phyloP scores from a whole-genome alignment of 2,329 filamentous ascomycete species.

The Ampelomyces quisqualis region DNA sequence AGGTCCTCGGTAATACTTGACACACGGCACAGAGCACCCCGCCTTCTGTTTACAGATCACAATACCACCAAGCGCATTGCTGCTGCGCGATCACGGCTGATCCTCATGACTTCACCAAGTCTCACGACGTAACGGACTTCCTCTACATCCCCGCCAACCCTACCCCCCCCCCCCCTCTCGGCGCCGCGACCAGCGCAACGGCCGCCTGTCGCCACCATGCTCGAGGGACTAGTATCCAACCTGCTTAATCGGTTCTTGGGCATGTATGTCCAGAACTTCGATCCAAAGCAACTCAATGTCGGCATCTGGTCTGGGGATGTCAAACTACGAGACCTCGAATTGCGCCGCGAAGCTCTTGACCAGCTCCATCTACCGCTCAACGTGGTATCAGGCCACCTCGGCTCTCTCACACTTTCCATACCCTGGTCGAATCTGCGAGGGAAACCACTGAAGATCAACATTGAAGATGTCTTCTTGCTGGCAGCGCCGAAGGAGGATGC shows the following conservation, averaged over 20 bases:
- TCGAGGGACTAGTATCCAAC: constrained; percentile 95
- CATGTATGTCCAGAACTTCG: constrained; percentile 99
- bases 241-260: constrained; percentile 98
- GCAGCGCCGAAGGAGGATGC: constrained; percentile 95
- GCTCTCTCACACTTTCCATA: constrained; percentile 86
- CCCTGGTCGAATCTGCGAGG: constrained; percentile 97
- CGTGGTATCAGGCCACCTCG: constrained; percentile 91
- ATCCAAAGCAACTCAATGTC: constrained; percentile 95
- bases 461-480: constrained; percentile 94
- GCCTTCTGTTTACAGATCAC: constrained; percentile 28
- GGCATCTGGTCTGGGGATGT: constrained; percentile 99
- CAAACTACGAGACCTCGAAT: constrained; percentile 86
- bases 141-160: constrained; percentile 20
- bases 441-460: constrained; percentile 89
- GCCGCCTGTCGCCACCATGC: constrained; percentile 68
- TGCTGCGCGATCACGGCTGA: constrained; percentile 18
- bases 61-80: constrained; percentile 25
- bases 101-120: constrained; percentile 38
- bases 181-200: constrained; percentile 71
- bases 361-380: constrained; percentile 96
- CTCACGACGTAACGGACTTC: constrained; percentile 32
- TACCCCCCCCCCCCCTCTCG: constrained; percentile 12
- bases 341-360: constrained; percentile 92
- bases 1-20: constrained; percentile 17
- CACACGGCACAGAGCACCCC: constrained; percentile 18